Percentiles rank a stretch among this genome's conserved stretches.
These are phyloP conservation scores for Penicillium bialowiezense DNA, from an alignment of 495 filamentous ascomycete species.

Conservation along the genomic window DNA sequence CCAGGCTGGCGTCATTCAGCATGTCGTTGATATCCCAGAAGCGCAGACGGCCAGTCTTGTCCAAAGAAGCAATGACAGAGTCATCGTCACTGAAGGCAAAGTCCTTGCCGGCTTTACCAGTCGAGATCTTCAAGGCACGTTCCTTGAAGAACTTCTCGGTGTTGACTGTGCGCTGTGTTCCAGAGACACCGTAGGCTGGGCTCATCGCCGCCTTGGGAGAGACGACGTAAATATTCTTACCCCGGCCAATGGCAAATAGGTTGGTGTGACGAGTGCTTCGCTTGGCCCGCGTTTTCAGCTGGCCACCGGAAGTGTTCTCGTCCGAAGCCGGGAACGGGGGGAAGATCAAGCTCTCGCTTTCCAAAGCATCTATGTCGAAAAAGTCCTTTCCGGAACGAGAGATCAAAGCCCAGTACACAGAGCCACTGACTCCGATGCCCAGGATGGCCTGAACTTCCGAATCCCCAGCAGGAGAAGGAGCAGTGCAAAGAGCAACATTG, in stretches of 20 bases:
- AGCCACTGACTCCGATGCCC: constrained; percentile 87
- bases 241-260: constrained; percentile 91
- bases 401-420: constrained; percentile 87
- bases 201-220: constrained; percentile 74
- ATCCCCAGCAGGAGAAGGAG: constrained; percentile 41
- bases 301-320: constrained; percentile 78
- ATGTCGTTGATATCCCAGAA: constrained; percentile 94
- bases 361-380: constrained; percentile 67
- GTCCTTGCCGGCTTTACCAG: constrained; percentile 97
- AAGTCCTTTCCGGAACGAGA: constrained; percentile 67
- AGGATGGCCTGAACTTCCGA: constrained; percentile 72
- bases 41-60: constrained; percentile 90
- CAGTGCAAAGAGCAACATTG: constrained; percentile 78
- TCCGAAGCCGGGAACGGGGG: constrained; percentile 74
- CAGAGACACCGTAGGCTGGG: constrained; percentile 65
- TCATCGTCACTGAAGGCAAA: constrained; percentile 98
- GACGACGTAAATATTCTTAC: constrained; percentile 91
- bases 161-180: constrained; percentile 71
- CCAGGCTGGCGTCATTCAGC: constrained; percentile 55
- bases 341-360: constrained; percentile 76
- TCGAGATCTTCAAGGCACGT: constrained; percentile 85
- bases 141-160: constrained; percentile 82
- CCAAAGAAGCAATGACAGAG: constrained; percentile 86
- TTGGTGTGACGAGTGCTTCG: constrained; percentile 83
- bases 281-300: constrained; percentile 93